phyloP scores from a whole-genome alignment of 495 filamentous ascomycete genomes.

The Tuber calosporum region DNA sequence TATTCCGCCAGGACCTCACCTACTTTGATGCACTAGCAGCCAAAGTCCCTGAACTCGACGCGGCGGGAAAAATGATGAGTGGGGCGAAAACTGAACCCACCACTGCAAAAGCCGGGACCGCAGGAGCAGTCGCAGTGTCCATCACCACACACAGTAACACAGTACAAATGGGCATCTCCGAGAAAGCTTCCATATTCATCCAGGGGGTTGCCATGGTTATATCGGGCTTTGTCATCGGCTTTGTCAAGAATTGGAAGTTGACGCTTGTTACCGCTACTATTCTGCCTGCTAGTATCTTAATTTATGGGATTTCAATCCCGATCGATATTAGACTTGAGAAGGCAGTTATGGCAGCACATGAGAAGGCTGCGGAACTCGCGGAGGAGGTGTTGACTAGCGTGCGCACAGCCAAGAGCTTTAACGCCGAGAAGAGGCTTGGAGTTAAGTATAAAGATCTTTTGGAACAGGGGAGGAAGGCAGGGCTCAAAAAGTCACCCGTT shows the following conservation, averaged over 20 bases:
- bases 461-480: constrained; percentile 52
- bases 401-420: constrained; percentile 57
- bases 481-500: constrained; percentile 50
- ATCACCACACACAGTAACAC: constrained; percentile 60
- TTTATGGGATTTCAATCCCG: constrained; percentile 53
- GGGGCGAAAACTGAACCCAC: background rate
- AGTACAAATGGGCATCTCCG: constrained; percentile 61
- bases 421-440: constrained; percentile 53
- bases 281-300: constrained; percentile 51
- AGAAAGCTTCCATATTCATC: constrained; percentile 52
- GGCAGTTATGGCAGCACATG: constrained; percentile 53
- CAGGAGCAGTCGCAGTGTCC: constrained; percentile 47
- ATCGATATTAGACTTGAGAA: constrained; percentile 53
- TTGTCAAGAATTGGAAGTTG: constrained; percentile 53
- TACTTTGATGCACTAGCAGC: constrained; percentile 46
- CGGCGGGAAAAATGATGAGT: background rate
- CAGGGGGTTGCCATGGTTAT: constrained; percentile 51
- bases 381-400: constrained; percentile 54
- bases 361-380: constrained; percentile 55
- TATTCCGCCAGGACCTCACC: constrained; percentile 51
- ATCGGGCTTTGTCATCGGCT: constrained; percentile 51
- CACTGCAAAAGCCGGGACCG: constrained; percentile 18
- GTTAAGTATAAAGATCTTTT: constrained; percentile 52
- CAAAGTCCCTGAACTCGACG: constrained; percentile 24
- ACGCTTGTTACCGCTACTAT: constrained; percentile 53